Percentiles rank a stretch among this genome's conserved stretches.
Evolutionary conservation across 345 rosid genomes (phyloP).

Genomic region (Eucalyptus shirleyi): DNA sequence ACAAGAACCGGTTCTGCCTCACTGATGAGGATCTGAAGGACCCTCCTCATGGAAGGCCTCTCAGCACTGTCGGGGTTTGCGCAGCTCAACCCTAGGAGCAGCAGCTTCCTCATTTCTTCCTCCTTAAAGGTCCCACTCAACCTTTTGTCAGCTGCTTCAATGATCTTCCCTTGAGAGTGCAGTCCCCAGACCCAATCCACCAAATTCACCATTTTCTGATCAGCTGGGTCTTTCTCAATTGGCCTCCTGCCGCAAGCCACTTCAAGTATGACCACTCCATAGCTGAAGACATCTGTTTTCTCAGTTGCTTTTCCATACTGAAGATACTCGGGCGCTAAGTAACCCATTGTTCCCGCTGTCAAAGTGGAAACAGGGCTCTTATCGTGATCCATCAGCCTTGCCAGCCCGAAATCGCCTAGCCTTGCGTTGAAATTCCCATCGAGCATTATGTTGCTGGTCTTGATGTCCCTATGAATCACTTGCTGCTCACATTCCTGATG

Average conservation of each 20-base stretch:
- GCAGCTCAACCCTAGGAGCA: slow-evolving; percentile 74
- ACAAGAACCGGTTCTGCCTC: slow-evolving; percentile 44
- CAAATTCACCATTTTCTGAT: slow-evolving; percentile 69
- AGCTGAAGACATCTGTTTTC: slow-evolving; percentile 85
- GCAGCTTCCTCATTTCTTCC: slow-evolving; percentile 73
- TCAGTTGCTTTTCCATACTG: slow-evolving; percentile 89
- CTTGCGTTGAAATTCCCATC: slow-evolving; percentile 75
- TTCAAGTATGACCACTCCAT: slow-evolving; percentile 81
- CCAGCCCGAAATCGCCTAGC: slow-evolving; percentile 90
- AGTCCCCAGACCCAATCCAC: slow-evolving; percentile 93
- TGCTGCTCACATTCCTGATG: slow-evolving; percentile 96
- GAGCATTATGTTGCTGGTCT: slow-evolving; percentile 84
- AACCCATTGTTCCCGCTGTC: slow-evolving; percentile 97
- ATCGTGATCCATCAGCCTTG: slow-evolving; percentile 87
- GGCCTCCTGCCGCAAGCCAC: slow-evolving; percentile 93
- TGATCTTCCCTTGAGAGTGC: slow-evolving; percentile 52
- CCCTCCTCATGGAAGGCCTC: slow-evolving; percentile 83
- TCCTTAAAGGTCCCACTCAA: slow-evolving; percentile 48
- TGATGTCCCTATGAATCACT: slow-evolving; percentile 89
- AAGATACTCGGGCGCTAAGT: slow-evolving; percentile 94
- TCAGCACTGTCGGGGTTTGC: slow-evolving; percentile 68
- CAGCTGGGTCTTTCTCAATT: slow-evolving; percentile 51
- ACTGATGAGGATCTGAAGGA: slow-evolving; percentile 66
- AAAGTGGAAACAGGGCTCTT: slow-evolving; percentile 92
- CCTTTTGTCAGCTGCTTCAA: slow-evolving; percentile 67